A percentile compares a stretch with the other conserved stretches of the same genome.
These are phyloP conservation scores for Boletus insuetus DNA, from an alignment of 768 basidiomycete genomes.

Conservation along the genomic window DNA sequence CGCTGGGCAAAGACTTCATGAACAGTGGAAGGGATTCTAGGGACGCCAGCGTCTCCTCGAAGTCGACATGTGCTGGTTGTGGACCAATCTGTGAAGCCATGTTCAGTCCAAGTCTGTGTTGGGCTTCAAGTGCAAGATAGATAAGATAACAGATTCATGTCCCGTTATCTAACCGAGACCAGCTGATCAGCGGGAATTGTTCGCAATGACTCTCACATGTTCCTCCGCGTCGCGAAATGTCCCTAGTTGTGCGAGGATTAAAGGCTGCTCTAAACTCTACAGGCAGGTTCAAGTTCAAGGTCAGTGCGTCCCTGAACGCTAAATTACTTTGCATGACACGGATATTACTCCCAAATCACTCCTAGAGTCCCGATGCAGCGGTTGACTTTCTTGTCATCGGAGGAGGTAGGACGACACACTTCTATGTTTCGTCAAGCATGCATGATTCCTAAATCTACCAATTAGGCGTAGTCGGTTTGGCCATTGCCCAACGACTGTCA, in stretches of 20 bases:
- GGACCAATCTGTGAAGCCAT: slow-evolving; percentile 28
- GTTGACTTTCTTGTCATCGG: slow-evolving; percentile 89
- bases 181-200: background rate
- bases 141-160: slow-evolving; percentile 20
- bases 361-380: slow-evolving; percentile 59
- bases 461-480: slow-evolving; percentile 82
- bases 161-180: slow-evolving; percentile 9
- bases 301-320: slow-evolving; percentile 16
- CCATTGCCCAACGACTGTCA: slow-evolving; percentile 74
- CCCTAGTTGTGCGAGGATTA: slow-evolving; percentile 47
- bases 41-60: slow-evolving; percentile 38
- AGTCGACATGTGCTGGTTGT: slow-evolving; percentile 17
- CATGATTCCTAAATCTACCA: background rate
- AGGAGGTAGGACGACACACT: slow-evolving; percentile 51
- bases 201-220: background rate
- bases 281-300: slow-evolving; percentile 63
- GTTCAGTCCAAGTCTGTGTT: background rate
- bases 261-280: slow-evolving; percentile 59
- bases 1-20: slow-evolving; percentile 83
- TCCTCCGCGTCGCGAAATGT: slow-evolving; percentile 14
- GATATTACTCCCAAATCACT: slow-evolving; percentile 29
- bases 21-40: slow-evolving; percentile 82
- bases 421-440: background rate
- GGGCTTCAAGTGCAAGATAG: background rate
- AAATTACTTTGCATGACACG: background rate